A percentile compares a stretch with the other conserved stretches of the same genome.
Conservation (phyloP, 306 rosid species). For the Corylus avellana region DNA sequence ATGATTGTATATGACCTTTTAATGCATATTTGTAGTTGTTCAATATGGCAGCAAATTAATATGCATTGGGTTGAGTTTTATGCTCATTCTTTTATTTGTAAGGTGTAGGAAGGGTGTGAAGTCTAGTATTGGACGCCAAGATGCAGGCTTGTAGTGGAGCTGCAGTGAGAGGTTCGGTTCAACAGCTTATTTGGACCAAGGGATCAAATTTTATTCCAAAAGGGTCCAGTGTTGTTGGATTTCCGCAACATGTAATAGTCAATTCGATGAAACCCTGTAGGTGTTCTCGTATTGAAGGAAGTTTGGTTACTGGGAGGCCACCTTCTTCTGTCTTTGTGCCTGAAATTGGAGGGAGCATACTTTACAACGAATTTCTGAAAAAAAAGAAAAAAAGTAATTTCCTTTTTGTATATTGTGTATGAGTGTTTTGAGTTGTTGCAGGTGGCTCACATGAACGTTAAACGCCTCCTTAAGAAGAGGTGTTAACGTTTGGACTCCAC, state of each 20-base stretch:
- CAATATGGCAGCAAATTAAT: background rate
- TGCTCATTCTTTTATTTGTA: background rate
- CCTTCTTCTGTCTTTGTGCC: slow-evolving; percentile 49
- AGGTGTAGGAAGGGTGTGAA: slow-evolving; percentile 6
- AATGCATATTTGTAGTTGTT: background rate
- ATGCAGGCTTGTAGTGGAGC: slow-evolving; percentile 63
- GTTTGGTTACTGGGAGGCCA: slow-evolving; percentile 52
- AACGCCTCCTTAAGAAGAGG: background rate
- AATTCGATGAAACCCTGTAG: slow-evolving; percentile 41
- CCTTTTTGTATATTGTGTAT: too few relatives aligned
- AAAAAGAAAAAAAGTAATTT: too few relatives aligned
- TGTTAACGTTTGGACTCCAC: background rate
- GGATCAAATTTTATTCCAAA: slow-evolving; percentile 38
- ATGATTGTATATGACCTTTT: background rate
- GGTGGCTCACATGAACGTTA: too few relatives aligned
- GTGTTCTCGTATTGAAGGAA: slow-evolving; percentile 49
- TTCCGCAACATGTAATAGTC: slow-evolving; percentile 38
- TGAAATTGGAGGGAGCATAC: slow-evolving; percentile 57
- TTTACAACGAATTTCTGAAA: background rate
- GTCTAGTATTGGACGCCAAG: slow-evolving; percentile 17
- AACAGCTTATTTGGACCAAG: slow-evolving; percentile 55
- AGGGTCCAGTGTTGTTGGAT: slow-evolving; percentile 33
- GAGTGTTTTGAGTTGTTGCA: too few relatives aligned
- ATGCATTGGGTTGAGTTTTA: background rate
- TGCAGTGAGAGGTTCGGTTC: slow-evolving; percentile 63